Conservation (phyloP, 2,329 filamentous ascomycete genomes). For the Fusarium protoensiforme region DNA sequence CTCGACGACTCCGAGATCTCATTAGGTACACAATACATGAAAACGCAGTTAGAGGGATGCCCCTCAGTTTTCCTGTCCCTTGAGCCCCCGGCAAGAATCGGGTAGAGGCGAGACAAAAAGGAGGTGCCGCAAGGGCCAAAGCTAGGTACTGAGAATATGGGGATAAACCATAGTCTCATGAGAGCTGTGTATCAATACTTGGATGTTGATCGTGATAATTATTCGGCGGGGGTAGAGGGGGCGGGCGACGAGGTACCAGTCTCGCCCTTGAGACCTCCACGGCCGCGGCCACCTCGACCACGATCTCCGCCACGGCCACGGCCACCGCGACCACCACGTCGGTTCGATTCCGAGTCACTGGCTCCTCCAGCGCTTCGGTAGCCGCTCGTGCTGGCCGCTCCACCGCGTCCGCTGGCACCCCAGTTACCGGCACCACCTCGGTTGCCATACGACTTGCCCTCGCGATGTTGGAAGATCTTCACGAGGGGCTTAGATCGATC, state of each 20-base stretch:
- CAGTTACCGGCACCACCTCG: constrained; percentile 76
- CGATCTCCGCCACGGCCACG: constrained; percentile 69
- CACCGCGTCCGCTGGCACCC: constrained; percentile 74
- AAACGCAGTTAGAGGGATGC: constrained; percentile 39
- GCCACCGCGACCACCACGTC: constrained; percentile 66
- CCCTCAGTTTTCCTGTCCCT: constrained; percentile 38
- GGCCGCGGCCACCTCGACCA: constrained; percentile 66
- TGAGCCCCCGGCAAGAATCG: constrained; percentile 34
- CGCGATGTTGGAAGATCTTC: constrained; percentile 82
- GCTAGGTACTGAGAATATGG: constrained; percentile 25
- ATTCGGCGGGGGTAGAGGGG: constrained; percentile 61
- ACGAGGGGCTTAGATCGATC: constrained; percentile 84
- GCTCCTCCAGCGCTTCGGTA: constrained; percentile 88
- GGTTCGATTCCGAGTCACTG: constrained; percentile 71
- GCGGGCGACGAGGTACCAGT: constrained; percentile 66
- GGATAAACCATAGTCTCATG: constrained; percentile 23
- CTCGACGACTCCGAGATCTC: constrained; percentile 46
- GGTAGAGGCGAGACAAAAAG: constrained; percentile 36
- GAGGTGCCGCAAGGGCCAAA: constrained; percentile 31
- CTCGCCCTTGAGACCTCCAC: constrained; percentile 69
- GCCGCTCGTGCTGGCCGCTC: constrained; percentile 70
- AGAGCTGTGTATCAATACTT: constrained; percentile 24
- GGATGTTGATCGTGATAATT: constrained; percentile 35
- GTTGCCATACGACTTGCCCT: constrained; percentile 63
- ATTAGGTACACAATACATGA: constrained; percentile 52